phyloP scores from a whole-genome alignment of 2,329 filamentous ascomycete genomes.

The Tolypocladium ovalisporum region DNA sequence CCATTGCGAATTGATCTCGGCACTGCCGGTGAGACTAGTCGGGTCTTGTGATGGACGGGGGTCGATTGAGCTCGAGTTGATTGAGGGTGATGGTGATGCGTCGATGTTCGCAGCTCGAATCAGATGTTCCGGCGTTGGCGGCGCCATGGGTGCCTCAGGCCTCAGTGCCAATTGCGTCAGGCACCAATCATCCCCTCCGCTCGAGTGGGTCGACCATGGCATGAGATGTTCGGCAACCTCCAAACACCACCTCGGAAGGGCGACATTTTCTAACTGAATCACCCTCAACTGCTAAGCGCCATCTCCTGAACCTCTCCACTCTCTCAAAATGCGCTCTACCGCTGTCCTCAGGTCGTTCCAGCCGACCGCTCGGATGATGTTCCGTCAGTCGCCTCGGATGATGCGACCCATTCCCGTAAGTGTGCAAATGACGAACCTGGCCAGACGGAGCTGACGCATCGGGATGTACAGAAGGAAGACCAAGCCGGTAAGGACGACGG shows the following conservation, averaged over 20 bases:
- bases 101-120: conserved; percentile 27
- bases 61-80: conserved; percentile 12
- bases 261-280: conserved; percentile 21
- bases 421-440: conserved; percentile 6
- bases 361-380: conserved; percentile 54
- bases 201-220: conserved; percentile 19
- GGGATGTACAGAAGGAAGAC: conserved; percentile 47
- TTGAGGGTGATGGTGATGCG: conserved; percentile 12
- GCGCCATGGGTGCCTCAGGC: conserved; percentile 28
- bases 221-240: conserved; percentile 23
- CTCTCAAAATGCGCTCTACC: conserved; percentile 52
- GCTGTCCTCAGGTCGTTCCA: conserved; percentile 56
- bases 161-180: conserved; percentile 23
- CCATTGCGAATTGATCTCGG: conserved; percentile 55
- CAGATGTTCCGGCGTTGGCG: conserved; percentile 26
- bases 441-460: conserved; percentile 13
- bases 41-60: conserved; percentile 9
- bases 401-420: conserved; percentile 63
- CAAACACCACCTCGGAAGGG: conserved; percentile 16
- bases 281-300: conserved; percentile 14
- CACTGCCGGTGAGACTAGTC: conserved; percentile 8
- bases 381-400: conserved; percentile 54
- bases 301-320: conserved; percentile 16
- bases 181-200: conserved; percentile 13
- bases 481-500: conserved; percentile 46